These are phyloP conservation scores for Arthromyces matolae DNA, from an alignment of 768 basidiomycete genomes.

Conservation along the genomic window DNA sequence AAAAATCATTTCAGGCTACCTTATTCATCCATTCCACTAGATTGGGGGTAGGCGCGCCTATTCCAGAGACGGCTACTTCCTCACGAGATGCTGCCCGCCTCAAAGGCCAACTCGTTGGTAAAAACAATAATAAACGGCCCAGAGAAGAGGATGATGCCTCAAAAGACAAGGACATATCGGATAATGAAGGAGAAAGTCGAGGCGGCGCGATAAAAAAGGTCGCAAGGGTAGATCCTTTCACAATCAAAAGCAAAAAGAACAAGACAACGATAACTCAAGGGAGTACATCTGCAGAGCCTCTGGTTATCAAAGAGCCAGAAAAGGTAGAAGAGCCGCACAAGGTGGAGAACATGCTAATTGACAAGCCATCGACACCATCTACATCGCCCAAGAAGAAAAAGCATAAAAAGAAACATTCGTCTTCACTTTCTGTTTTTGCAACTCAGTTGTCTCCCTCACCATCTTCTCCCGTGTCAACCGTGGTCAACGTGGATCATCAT, in stretches of 20 bases:
- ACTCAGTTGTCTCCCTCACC: neutral
- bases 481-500: too few species aligned
- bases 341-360: conserved; percentile 1
- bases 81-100: conserved; percentile 59
- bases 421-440: neutral
- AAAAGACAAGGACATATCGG: conserved; percentile 22
- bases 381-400: conserved; percentile 8
- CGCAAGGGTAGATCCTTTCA: conserved; percentile 56
- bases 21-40: conserved; percentile 31
- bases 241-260: conserved; percentile 39
- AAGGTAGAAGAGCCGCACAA: conserved; percentile 4
- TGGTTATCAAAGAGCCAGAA: neutral
- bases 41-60: conserved; percentile 69
- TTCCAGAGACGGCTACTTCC: conserved; percentile 43
- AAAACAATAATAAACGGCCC: conserved; percentile 44
- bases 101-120: conserved; percentile 53
- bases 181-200: conserved; percentile 59
- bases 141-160: conserved; percentile 36
- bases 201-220: conserved; percentile 59
- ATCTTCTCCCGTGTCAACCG: too few species aligned
- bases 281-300: neutral
- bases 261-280: conserved; percentile 20
- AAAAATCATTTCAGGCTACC: conserved; percentile 7
- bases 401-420: conserved; percentile 1
- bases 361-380: conserved; percentile 1